Conservation (phyloP, 2,329 filamentous ascomycete genomes). For the Botrytis fragariae region DNA sequence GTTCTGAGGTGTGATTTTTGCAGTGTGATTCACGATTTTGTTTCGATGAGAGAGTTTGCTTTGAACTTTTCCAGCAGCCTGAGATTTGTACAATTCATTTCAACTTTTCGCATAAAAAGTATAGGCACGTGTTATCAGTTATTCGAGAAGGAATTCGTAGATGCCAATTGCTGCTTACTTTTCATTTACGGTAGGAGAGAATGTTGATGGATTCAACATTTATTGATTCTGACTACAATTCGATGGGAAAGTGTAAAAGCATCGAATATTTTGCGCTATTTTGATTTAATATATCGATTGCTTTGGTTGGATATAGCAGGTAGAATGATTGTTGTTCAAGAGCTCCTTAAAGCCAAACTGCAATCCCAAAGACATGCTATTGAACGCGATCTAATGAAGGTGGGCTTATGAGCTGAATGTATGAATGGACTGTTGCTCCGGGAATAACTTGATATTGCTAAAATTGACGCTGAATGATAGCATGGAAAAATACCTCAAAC, state of each 20-base stretch:
- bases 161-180: background rate
- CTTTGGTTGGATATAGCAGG: background rate
- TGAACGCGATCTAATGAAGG: background rate
- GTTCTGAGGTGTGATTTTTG: background rate
- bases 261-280: background rate
- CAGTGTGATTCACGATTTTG: background rate
- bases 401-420: background rate
- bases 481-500: background rate
- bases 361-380: background rate
- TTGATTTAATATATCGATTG: background rate
- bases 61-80: background rate
- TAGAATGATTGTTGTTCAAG: background rate
- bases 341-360: background rate
- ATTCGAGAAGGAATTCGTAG: background rate
- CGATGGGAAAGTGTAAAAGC: background rate
- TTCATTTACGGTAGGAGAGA: background rate
- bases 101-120: background rate
- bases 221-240: background rate
- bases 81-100: background rate
- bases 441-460: background rate
- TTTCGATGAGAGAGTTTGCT: background rate
- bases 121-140: rapidly evolving
- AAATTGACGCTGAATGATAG: background rate
- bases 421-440: background rate
- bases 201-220: background rate